Evolutionary conservation across 2,329 filamentous ascomycete species (phyloP), one percentile per base, ranked within the genome.

Genomic region (Pseudocercospora ulei): DNA sequence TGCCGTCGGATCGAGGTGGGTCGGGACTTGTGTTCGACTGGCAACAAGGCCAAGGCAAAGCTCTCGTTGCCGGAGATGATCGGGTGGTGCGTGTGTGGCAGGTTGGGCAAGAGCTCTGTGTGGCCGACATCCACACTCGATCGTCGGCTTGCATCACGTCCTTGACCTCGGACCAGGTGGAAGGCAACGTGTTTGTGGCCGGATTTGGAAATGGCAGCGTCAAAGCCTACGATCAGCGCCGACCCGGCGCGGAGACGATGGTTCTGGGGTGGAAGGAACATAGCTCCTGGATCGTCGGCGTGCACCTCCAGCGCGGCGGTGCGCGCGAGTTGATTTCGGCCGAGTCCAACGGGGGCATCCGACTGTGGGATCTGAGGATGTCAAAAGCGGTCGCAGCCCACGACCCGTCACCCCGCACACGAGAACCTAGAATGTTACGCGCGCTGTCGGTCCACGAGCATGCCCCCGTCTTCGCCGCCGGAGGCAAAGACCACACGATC

Each of bases 21-120:
- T 87, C 87, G 1, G 90, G 90, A 13, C 80, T 98, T 64, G 88
- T 96, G 16, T 92, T 96, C 58, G 88, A 98, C 61, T 98, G 90
- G 90, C 88, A 96, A 60, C 90, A 98, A 64, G 87, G 92, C n/a
- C 84, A 85, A 51, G 90, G 90, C 5, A 83, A 85, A 44, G 80
- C 93, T 5, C 72, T 98, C n/a, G 90, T 96, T 19, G 90, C 90
- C 7, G 90, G 90, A 28, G 90, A 98, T 59, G 85, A 95, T 38
- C 83, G 90, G 41, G 83, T 95, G 20, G 95, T 98, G 52, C 76
- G 87, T 22, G 84, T 96, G 20, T 98, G 90, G 90, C 90, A 92
- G 57, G 88, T 88, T 9, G 85, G 84, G 5, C 82, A 84, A 27
- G 90, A 98, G 68, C 80, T 90, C 23, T 96, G 88, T 64, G 76